A percentile compares a stretch with the other conserved stretches of the same genome.
Evolutionary conservation across 2,329 filamentous ascomycete genomes (phyloP).

Genomic region (Tolypocladium nubicola): DNA sequence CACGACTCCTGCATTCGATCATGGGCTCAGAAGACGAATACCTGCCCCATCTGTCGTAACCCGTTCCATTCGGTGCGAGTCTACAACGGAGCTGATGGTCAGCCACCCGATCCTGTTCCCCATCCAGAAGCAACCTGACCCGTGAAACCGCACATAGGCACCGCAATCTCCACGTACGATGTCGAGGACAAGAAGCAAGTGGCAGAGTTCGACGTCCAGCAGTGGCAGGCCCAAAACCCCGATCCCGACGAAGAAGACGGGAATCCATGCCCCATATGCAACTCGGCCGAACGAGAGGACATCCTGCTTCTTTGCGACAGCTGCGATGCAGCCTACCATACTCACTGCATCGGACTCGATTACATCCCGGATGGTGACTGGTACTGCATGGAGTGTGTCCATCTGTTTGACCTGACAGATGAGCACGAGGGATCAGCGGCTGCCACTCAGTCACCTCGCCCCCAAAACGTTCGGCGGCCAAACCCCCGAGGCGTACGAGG

Average conservation of each 20-base stretch:
- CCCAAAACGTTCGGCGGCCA: constrained; percentile 19
- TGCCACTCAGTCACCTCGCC: constrained; percentile 20
- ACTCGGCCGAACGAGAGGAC: constrained; percentile 69
- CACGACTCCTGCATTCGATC: constrained; percentile 88
- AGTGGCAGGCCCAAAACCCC: constrained; percentile 60
- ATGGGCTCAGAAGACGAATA: constrained; percentile 95
- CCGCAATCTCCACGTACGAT: constrained; percentile 44
- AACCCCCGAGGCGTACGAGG: constrained; percentile 21
- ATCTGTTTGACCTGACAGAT: constrained; percentile 29
- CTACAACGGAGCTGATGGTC: constrained; percentile 68
- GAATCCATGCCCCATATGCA: constrained; percentile 75
- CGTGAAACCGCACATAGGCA: constrained; percentile 28
- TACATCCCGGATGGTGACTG: constrained; percentile 66
- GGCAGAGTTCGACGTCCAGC: constrained; percentile 73
- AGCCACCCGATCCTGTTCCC: background rate
- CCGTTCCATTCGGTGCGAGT: constrained; percentile 86
- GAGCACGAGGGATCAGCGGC: constrained; percentile 21
- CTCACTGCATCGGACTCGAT: constrained; percentile 80
- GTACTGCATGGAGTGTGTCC: constrained; percentile 81
- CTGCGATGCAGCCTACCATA: constrained; percentile 84
- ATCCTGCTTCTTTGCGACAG: constrained; percentile 82
- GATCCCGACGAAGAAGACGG: constrained; percentile 58
- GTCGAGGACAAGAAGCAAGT: constrained; percentile 83
- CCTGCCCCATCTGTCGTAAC: constrained; percentile 91
- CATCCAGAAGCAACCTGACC: background rate